phyloP scores from a whole-genome alignment of 148 eudicot genomes.

The Silene latifolia region DNA sequence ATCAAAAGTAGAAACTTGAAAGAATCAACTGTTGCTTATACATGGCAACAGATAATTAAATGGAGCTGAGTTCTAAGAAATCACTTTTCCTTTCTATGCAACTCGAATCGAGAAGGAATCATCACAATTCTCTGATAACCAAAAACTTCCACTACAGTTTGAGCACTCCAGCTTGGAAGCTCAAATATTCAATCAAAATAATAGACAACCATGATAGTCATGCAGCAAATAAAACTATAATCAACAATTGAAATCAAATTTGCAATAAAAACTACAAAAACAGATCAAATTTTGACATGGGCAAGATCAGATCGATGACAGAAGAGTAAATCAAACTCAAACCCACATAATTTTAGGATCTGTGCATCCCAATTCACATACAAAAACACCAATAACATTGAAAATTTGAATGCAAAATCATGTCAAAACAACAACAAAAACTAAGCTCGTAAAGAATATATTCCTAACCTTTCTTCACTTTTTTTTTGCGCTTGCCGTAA shows the following conservation, averaged over 20 bases:
- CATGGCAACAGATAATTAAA: background rate
- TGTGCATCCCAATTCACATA: slow-evolving; percentile 21
- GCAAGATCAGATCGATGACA: slow-evolving; percentile 23
- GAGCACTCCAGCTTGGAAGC: background rate
- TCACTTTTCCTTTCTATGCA: background rate
- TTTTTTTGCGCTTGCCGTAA: background rate
- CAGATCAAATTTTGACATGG: background rate
- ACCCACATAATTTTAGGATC: slow-evolving; percentile 24
- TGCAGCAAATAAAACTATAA: slow-evolving; percentile 4
- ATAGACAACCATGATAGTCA: slow-evolving; percentile 12
- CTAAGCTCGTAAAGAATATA: background rate
- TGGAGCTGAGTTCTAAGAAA: background rate
- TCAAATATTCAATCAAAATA: background rate
- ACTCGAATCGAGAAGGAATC: background rate
- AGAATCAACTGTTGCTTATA: background rate
- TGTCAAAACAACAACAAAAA: background rate
- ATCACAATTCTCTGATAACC: background rate
- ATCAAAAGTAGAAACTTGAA: background rate
- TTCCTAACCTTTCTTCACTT: slow-evolving; percentile 5
- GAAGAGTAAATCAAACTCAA: background rate
- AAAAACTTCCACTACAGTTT: slow-evolving; percentile 10
- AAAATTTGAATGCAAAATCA: slow-evolving; percentile 6
- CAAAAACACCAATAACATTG: slow-evolving; percentile 4
- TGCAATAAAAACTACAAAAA: background rate
- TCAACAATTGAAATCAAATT: background rate